A percentile compares a stretch with the other conserved stretches of the same genome.
phyloP scores from a whole-genome alignment of 495 filamentous ascomycete genomes.

The Aspergillus campestris region DNA sequence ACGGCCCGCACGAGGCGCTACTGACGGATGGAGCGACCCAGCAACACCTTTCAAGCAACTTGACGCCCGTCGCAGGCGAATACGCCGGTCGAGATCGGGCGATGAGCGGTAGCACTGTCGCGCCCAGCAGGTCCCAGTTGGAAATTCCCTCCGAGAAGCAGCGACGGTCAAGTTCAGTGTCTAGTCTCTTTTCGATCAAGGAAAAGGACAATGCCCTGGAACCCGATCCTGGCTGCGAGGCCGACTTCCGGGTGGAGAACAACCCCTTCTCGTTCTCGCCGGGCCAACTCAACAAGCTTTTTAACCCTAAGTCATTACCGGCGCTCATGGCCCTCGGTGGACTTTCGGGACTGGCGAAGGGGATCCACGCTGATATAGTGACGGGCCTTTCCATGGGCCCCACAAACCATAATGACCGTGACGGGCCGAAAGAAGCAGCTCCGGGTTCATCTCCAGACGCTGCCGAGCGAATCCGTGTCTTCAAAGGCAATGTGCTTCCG shows the following conservation, averaged over 20 bases:
- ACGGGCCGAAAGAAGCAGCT: too few species aligned
- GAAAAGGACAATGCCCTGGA: conserved; percentile 7
- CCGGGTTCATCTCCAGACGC: not conserved
- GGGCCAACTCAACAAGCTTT: conserved; percentile 12
- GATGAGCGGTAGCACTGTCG: conserved; percentile 15
- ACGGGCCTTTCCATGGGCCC: conserved; percentile 1
- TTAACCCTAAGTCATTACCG: conserved; percentile 5
- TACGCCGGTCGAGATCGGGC: conserved; percentile 9
- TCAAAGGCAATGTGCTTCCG: conserved; percentile 6
- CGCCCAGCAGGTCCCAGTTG: conserved; percentile 4
- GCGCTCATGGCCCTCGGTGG: conserved; percentile 5
- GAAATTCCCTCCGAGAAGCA: conserved; percentile 2
- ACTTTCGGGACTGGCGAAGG: conserved; percentile 1
- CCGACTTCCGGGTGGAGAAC: conserved; percentile 4
- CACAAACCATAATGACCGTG: not conserved
- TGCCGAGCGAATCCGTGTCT: conserved; percentile 5
- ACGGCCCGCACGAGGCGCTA: not conserved
- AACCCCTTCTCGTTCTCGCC: conserved; percentile 11
- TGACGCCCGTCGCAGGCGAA: conserved; percentile 4
- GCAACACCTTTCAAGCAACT: conserved; percentile 1
- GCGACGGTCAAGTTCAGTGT: not conserved
- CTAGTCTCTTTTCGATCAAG: conserved; percentile 5
- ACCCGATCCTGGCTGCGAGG: conserved; percentile 5
- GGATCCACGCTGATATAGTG: conserved; percentile 1
- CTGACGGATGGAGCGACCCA: conserved; percentile 1